Percentiles rank a stretch among this genome's conserved stretches.
Conservation (phyloP, 1,284 basidiomycete genomes). For the Rhodotorula sp. region DNA sequence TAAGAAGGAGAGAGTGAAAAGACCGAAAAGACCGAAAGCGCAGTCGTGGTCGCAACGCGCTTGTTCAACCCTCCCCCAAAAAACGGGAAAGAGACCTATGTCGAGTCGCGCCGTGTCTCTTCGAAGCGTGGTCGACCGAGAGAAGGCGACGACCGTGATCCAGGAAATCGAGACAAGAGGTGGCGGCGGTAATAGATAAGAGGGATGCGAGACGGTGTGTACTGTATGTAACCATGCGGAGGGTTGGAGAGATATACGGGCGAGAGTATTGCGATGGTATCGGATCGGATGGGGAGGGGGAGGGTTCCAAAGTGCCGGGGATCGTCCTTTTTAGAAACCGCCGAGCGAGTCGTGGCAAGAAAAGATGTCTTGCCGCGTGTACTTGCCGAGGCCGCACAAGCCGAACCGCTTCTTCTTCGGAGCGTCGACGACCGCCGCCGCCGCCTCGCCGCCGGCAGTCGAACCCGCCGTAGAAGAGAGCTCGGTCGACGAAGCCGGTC, state of each 20-base stretch:
- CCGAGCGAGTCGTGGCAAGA: conserved; percentile 31
- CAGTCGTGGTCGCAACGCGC: too few species aligned
- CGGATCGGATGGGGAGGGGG: neutral
- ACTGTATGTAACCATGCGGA: too few species aligned
- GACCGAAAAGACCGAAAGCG: too few species aligned
- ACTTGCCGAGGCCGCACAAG: conserved; percentile 39
- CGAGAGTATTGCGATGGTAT: neutral
- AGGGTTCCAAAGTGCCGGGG: neutral
- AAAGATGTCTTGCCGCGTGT: conserved; percentile 33
- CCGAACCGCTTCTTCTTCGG: conserved; percentile 36
- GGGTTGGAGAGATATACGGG: too few species aligned
- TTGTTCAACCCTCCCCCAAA: too few species aligned
- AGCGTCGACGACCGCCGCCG: neutral
- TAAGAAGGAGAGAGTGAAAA: too few species aligned
- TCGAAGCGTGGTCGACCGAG: too few species aligned
- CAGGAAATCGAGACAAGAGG: neutral
- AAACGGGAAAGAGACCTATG: too few species aligned
- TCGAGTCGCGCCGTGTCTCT: too few species aligned
- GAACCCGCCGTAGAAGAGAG: neutral
- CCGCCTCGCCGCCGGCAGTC: neutral
- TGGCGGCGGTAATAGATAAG: neutral
- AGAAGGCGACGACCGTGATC: neutral
- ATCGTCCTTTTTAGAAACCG: conserved; percentile 27
- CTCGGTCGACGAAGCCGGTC: conserved; percentile 1
- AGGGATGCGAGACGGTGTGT: neutral